Evolutionary conservation across 2,329 filamentous ascomycete genomes (phyloP).

Genomic region (Furcasterigmium furcatum): DNA sequence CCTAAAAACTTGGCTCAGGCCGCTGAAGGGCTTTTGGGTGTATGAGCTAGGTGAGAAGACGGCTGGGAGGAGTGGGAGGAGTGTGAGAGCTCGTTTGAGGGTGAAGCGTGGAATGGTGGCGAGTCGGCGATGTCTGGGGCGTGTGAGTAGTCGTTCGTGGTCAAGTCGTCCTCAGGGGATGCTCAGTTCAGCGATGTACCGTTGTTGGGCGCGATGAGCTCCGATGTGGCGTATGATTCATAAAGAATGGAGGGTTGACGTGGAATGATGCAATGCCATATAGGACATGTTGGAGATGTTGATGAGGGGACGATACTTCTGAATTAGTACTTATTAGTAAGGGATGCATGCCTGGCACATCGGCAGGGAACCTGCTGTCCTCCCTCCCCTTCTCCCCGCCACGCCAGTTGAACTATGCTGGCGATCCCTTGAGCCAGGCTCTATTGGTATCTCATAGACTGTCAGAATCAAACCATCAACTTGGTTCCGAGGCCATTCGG

Average conservation of each 20-base stretch:
- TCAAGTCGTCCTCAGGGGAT: too few species aligned
- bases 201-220: too few species aligned
- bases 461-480: too few species aligned
- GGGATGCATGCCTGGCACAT: too few species aligned
- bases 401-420: background rate
- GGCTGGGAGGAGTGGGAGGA: slow-evolving; percentile 2
- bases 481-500: too few species aligned
- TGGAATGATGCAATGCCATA: slow-evolving; percentile 2
- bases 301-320: background rate
- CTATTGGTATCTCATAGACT: too few species aligned
- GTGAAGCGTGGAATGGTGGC: slow-evolving; percentile 5
- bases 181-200: background rate
- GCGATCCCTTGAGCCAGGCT: too few species aligned
- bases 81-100: slow-evolving; percentile 6
- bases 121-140: too few species aligned
- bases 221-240: background rate
- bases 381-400: background rate
- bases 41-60: background rate
- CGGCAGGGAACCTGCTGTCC: too few species aligned
- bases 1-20: slow-evolving; percentile 13
- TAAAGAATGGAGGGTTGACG: too few species aligned
- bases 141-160: too few species aligned
- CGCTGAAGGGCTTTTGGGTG: background rate
- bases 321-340: background rate
- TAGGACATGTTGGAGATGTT: too few species aligned